Conservation (phyloP, 2,329 filamentous ascomycete species). For the Lasiodiplodia citricola region DNA sequence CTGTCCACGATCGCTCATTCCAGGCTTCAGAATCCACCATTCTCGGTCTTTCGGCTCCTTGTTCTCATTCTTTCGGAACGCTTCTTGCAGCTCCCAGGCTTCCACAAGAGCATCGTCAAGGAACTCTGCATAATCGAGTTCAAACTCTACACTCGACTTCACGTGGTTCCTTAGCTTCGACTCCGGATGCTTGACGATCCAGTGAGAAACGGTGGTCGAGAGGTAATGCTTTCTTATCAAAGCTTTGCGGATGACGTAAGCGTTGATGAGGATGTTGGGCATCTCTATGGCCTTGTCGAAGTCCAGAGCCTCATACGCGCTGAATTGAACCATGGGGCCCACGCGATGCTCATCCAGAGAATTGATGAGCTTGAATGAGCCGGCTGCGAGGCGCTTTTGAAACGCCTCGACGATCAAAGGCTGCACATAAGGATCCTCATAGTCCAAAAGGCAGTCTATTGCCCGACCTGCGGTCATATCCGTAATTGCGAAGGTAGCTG, state of each 20-base stretch:
- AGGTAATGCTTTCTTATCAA: slow-evolving; percentile 96
- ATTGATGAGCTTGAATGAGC: slow-evolving; percentile 62
- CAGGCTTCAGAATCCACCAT: slow-evolving; percentile 98
- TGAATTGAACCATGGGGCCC: slow-evolving; percentile 73
- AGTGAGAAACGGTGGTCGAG: slow-evolving; percentile 79
- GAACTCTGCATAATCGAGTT: slow-evolving; percentile 96
- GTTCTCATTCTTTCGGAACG: slow-evolving; percentile 71
- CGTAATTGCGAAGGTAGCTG: slow-evolving; percentile 13
- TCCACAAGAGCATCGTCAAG: slow-evolving; percentile 91
- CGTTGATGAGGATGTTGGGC: slow-evolving; percentile 73
- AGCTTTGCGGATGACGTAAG: slow-evolving; percentile 94
- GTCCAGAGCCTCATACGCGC: slow-evolving; percentile 84
- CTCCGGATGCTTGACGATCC: slow-evolving; percentile 81
- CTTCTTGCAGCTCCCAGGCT: slow-evolving; percentile 83
- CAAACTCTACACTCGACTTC: slow-evolving; percentile 81
- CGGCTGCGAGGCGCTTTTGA: slow-evolving; percentile 62
- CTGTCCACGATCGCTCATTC: slow-evolving; percentile 96
- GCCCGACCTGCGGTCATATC: slow-evolving; percentile 11
- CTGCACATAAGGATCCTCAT: slow-evolving; percentile 88
- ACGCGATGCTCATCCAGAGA: slow-evolving; percentile 53
- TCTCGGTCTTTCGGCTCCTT: slow-evolving; percentile 56
- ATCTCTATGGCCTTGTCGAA: slow-evolving; percentile 75
- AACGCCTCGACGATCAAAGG: slow-evolving; percentile 81
- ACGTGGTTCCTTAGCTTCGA: slow-evolving; percentile 73
- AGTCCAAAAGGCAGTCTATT: slow-evolving; percentile 77